phyloP scores from a whole-genome alignment of 2,329 filamentous ascomycete genomes.

The Fusarium drepaniforme region DNA sequence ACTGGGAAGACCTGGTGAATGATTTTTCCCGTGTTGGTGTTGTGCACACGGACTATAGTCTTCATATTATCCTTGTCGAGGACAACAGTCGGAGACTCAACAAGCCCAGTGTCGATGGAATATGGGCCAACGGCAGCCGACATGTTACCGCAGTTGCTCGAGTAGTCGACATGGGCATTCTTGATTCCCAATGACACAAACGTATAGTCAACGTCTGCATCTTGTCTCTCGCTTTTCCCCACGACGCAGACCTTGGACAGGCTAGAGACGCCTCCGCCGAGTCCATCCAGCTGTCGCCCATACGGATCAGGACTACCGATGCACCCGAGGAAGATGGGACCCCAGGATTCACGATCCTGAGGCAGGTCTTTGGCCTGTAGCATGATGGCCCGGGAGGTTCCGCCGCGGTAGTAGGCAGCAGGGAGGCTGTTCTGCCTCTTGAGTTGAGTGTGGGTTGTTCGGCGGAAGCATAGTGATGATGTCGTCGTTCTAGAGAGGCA shows the following conservation, averaged over 20 bases:
- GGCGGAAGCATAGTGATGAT: neutral
- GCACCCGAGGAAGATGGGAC: slow-evolving; percentile 64
- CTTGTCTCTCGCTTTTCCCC: slow-evolving; percentile 53
- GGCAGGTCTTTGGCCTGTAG: slow-evolving; percentile 22
- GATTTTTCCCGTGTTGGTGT: slow-evolving; percentile 75
- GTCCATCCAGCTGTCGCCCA: slow-evolving; percentile 76
- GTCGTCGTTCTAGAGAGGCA: neutral
- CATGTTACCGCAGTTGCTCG: slow-evolving; percentile 79
- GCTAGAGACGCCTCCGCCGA: slow-evolving; percentile 75
- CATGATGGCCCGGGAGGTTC: slow-evolving; percentile 72
- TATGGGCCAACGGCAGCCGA: slow-evolving; percentile 72
- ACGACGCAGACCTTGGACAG: slow-evolving; percentile 78
- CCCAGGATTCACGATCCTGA: slow-evolving; percentile 18
- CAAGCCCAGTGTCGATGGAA: slow-evolving; percentile 67
- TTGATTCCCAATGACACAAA: slow-evolving; percentile 74
- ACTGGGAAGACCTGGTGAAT: slow-evolving; percentile 67
- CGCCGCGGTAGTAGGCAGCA: slow-evolving; percentile 73
- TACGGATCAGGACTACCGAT: slow-evolving; percentile 74
- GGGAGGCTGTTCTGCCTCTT: slow-evolving; percentile 48
- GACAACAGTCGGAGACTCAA: slow-evolving; percentile 50
- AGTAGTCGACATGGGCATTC: slow-evolving; percentile 68
- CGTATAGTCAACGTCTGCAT: slow-evolving; percentile 55
- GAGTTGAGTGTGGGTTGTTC: neutral
- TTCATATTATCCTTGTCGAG: slow-evolving; percentile 18
- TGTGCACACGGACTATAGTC: slow-evolving; percentile 68